These are phyloP conservation scores for Cucurbita maxima DNA, from an alignment of 306 rosid genomes.

Conservation along the genomic window DNA sequence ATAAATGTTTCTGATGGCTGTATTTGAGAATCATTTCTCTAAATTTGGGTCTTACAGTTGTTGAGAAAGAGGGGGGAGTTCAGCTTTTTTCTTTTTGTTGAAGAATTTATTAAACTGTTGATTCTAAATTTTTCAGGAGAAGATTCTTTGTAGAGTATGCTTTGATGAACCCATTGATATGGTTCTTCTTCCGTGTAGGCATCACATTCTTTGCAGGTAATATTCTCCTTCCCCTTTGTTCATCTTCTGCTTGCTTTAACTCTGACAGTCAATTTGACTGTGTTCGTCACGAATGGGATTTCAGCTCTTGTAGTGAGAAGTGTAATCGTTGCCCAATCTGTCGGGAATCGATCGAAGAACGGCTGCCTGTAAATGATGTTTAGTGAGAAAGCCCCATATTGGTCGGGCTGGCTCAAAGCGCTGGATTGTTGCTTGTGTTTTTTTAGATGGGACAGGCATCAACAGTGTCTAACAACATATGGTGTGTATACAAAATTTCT, in stretches of 20 bases:
- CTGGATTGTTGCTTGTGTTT: constrained; percentile 2
- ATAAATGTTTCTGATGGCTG: background rate
- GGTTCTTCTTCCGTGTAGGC: constrained; percentile 80
- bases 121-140: constrained; percentile 43
- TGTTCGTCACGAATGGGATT: constrained; percentile 3
- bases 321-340: constrained; percentile 76
- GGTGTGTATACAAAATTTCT: background rate
- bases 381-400: constrained; percentile 9
- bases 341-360: constrained; percentile 50
- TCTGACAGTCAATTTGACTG: background rate
- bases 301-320: constrained; percentile 69
- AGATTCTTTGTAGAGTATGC: constrained; percentile 79
- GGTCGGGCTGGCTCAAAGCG: background rate
- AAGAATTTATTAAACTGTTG: background rate
- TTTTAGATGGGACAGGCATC: background rate
- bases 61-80: background rate
- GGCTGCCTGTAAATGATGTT: constrained; percentile 52
- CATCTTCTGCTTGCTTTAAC: background rate
- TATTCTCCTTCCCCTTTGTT: background rate
- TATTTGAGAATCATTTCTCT: background rate
- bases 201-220: constrained; percentile 78
- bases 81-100: background rate
- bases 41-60: too few relatives aligned
- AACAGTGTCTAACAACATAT: background rate
- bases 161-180: constrained; percentile 68